A percentile compares a stretch with the other conserved stretches of the same genome.
These are phyloP conservation scores for Linnemannia schmuckeri DNA, from an alignment of 192 early-diverging fungal species.

Conservation along the genomic window DNA sequence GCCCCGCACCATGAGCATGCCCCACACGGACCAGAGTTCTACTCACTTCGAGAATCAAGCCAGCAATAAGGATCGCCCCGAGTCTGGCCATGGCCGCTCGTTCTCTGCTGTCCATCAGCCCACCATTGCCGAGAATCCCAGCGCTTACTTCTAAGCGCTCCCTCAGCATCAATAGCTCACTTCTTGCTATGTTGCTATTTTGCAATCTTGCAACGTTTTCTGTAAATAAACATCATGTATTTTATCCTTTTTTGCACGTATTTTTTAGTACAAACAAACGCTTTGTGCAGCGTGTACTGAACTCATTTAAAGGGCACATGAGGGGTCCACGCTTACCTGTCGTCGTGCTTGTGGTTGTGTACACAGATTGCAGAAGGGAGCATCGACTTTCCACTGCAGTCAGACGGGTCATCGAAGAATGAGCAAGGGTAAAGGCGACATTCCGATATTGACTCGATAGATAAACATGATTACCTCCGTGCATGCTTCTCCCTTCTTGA, in stretches of 20 bases:
- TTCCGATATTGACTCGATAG: not conserved
- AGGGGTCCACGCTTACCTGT: not conserved
- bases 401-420: not conserved
- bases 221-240: not conserved
- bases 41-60: not conserved
- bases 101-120: slow-evolving; percentile 4
- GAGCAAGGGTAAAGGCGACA: too few species aligned
- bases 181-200: not conserved
- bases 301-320: not conserved
- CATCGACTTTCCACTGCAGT: not conserved
- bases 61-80: not conserved
- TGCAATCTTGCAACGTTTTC: not conserved
- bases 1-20: slow-evolving; percentile 20
- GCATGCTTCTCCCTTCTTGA: not conserved
- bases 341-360: not conserved
- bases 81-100: not conserved
- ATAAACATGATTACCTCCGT: not conserved
- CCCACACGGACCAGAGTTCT: not conserved
- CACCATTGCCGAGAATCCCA: slow-evolving; percentile 4
- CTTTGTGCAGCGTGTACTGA: not conserved
- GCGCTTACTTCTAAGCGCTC: not conserved
- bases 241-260: not conserved
- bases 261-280: not conserved
- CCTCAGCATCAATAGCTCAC: not conserved
- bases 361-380: not conserved